Conservation (phyloP, 441 rosid genomes). For the Syzygium syzygioides region DNA sequence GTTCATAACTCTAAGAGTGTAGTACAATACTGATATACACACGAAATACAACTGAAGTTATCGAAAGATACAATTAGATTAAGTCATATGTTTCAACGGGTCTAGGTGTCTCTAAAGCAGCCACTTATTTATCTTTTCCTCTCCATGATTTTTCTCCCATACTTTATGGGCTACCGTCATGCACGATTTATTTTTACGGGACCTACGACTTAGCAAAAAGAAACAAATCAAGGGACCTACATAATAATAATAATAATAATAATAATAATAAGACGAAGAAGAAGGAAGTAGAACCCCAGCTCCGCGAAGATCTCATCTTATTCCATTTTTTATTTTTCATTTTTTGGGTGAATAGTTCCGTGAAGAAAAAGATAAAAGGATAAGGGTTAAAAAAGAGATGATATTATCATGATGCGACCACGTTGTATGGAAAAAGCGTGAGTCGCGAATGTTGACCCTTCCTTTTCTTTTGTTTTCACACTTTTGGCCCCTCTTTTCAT, state of each 20-base stretch:
- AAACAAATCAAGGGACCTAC: neutral
- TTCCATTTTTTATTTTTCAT: too few relatives aligned
- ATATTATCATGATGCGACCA: conserved; percentile 27
- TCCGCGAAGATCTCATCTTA: neutral
- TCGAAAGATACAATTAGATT: rapidly evolving
- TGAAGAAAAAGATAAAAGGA: neutral
- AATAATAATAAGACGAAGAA: neutral
- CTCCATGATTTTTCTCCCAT: neutral
- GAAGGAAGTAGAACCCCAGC: too few relatives aligned
- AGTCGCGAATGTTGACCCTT: neutral
- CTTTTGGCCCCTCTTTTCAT: neutral
- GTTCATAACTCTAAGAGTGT: neutral
- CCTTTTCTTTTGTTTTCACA: neutral
- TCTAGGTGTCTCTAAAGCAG: neutral
- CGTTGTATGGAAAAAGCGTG: neutral
- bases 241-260: neutral
- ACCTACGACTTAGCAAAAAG: neutral
- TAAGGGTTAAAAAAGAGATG: neutral
- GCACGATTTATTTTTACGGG: neutral
- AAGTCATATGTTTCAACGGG: neutral
- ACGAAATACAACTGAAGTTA: neutral
- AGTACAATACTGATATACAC: neutral
- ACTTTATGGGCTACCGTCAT: neutral
- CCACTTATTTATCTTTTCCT: neutral
- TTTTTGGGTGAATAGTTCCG: neutral